Percentiles rank a stretch among this genome's conserved stretches.
Conservation (phyloP, 352 stramenopile species). For the Phytopythium cucurbitacearum region DNA sequence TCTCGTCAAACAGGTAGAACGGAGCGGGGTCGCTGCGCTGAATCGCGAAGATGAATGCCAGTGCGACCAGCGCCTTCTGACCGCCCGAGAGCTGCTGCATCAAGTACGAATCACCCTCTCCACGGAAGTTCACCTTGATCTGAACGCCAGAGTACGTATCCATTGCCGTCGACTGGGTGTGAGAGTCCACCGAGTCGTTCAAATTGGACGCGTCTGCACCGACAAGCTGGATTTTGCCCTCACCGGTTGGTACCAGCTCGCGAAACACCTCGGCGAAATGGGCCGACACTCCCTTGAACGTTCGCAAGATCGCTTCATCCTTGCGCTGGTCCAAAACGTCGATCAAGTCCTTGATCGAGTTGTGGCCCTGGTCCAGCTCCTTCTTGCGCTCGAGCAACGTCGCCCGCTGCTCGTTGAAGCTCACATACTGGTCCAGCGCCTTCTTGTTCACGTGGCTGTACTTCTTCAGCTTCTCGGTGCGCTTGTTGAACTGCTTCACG, state of each 20-base stretch:
- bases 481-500: constrained; percentile 92
- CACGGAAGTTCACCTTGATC: constrained; percentile 97
- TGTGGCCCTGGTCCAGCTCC: constrained; percentile 94
- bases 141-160: constrained; percentile 95
- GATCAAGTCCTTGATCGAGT: constrained; percentile 85
- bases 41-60: constrained; percentile 99
- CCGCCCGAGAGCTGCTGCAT: constrained; percentile 99
- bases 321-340: constrained; percentile 95
- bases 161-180: constrained; percentile 44
- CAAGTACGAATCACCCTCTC: constrained; percentile 94
- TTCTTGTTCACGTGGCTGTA: constrained; percentile 99
- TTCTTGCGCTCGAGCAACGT: constrained; percentile 93
- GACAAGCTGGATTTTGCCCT: constrained; percentile 97
- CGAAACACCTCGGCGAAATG: constrained; percentile 99
- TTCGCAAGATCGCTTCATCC: constrained; percentile 98
- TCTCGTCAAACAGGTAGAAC: constrained; percentile 99
- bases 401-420: constrained; percentile 93
- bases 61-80: constrained; percentile 98
- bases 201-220: constrained; percentile 55
- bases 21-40: constrained; percentile 97
- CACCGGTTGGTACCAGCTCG: constrained; percentile 96
- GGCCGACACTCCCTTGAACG: constrained; percentile 96
- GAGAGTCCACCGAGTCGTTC: constrained; percentile 23
- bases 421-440: constrained; percentile 99
- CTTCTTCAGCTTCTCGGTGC: constrained; percentile 96